These are phyloP conservation scores for Mallotus repandus DNA, from an alignment of 441 rosid species.

Conservation along the genomic window DNA sequence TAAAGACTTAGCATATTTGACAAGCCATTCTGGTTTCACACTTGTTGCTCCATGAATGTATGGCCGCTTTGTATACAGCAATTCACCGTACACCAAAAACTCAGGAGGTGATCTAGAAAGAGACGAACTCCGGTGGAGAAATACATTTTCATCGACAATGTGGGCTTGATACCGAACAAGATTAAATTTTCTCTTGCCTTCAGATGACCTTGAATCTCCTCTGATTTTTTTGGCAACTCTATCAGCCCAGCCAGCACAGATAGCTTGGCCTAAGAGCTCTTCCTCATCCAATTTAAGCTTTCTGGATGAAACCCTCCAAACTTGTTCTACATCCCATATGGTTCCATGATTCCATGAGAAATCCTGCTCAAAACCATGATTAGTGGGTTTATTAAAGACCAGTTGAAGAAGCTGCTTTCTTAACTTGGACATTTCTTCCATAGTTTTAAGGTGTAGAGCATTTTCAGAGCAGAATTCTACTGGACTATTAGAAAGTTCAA, in stretches of 20 bases:
- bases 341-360: slow-evolving; percentile 79
- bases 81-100: slow-evolving; percentile 77
- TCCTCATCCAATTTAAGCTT: slow-evolving; percentile 67
- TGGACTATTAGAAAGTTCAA: slow-evolving; percentile 50
- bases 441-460: slow-evolving; percentile 65
- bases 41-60: slow-evolving; percentile 87
- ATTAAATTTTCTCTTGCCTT: slow-evolving; percentile 45
- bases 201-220: slow-evolving; percentile 32
- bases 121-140: slow-evolving; percentile 78
- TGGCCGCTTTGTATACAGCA: slow-evolving; percentile 64
- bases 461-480: slow-evolving; percentile 56
- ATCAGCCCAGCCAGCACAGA: slow-evolving; percentile 97
- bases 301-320: slow-evolving; percentile 56
- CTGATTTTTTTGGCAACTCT: slow-evolving; percentile 71
- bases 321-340: slow-evolving; percentile 53
- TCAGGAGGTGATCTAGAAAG: slow-evolving; percentile 70
- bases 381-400: slow-evolving; percentile 50
- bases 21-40: slow-evolving; percentile 77
- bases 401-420: slow-evolving; percentile 78
- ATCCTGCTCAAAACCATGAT: slow-evolving; percentile 32
- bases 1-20: slow-evolving; percentile 53
- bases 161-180: slow-evolving; percentile 68
- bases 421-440: slow-evolving; percentile 92
- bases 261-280: slow-evolving; percentile 70
- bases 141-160: slow-evolving; percentile 60